Evolutionary conservation across 192 early-diverging fungal species (phyloP).

Genomic region (Irineochytrium annulatum): DNA sequence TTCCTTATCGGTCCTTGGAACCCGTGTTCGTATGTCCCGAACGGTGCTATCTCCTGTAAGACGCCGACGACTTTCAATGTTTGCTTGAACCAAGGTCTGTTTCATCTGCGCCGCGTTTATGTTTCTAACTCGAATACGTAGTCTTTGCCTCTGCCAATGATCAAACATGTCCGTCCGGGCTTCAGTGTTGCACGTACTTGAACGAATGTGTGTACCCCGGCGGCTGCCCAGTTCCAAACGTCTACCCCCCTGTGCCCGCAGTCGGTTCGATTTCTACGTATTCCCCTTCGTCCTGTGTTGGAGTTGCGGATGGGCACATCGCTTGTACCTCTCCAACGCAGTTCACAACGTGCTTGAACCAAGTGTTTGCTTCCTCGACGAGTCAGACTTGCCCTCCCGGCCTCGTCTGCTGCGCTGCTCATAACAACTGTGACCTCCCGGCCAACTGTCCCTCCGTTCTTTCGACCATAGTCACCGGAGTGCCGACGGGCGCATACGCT

Average conservation of each 20-base stretch:
- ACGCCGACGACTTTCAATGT: not conserved
- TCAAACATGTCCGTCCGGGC: not conserved
- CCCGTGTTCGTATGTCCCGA: conserved; percentile 6
- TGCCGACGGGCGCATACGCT: too few species aligned
- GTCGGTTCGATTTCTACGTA: too few species aligned
- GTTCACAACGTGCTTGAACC: not conserved
- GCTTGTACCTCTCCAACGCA: conserved; percentile 2
- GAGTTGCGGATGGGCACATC: conserved; percentile 1
- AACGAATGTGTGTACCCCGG: conserved; percentile 2
- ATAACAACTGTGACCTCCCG: not conserved
- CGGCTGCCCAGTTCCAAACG: not conserved
- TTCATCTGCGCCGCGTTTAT: not conserved
- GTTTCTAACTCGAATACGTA: not conserved
- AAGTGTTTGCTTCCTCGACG: not conserved
- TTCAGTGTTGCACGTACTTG: not conserved
- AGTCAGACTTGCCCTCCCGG: not conserved
- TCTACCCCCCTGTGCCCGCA: not conserved
- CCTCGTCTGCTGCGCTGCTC: not conserved
- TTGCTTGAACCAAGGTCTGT: conserved; percentile 9
- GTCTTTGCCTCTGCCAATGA: not conserved
- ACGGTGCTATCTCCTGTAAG: conserved; percentile 9
- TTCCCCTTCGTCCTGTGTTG: conserved; percentile 12
- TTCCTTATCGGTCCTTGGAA: not conserved
- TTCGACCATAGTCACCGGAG: too few species aligned
- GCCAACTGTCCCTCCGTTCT: too few species aligned